Base-by-base conservation (phyloP, 2,329 filamentous ascomycete genomes). In the Colletotrichum tofieldiae region DNA sequence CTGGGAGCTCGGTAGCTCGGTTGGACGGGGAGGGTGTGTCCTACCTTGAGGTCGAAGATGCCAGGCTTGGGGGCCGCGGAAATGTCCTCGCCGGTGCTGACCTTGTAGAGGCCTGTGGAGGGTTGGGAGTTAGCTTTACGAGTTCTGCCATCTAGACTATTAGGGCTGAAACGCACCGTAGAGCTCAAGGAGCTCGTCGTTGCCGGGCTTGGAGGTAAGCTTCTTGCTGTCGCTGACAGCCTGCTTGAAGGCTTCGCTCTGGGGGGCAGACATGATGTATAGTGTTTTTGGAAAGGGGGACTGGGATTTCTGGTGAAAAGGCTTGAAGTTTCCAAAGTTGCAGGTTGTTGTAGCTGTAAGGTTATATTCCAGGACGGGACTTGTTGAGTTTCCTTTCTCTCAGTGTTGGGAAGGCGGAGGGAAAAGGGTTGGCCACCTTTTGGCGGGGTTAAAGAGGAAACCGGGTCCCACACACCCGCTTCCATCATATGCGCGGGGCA, bases 31-130 rank as follows among this genome's bases (percentile, higher is more conserved):
- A 18, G 3, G 60, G 8, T 43, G 65, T 26, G 26, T 43, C 78
- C 84, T 83, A 91, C 91, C 86, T 91, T 91, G 73, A 94, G 79
- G 82, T 94, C 90, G 79, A 94, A 93, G 84, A 91, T 88, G 84
- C 92, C 91, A 39, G 92, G 92, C 75, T 84, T 81, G 67, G 87
- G 75, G 76, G 92, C 91, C 75, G 80, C 82, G 75, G 79, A 74
- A 78, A 91, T 84, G 79, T 92, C 87, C 80, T 91, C 89, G 78
- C 84, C 87, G 71, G 79, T 87, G 71, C 82, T 86, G 74, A 89
- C 81, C 84, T 91, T 92, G 87, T 82, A 92, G 71, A 91, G 86
- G 76, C 79, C 90, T 91, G 74, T 58, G 63, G 12, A 51, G 49
- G 47, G 68, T 75, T 39, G 73, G 59, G 58, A 26, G 41, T 65